phyloP scores from a whole-genome alignment of 352 stramenopile species.

The Phytophthora cactorum region DNA sequence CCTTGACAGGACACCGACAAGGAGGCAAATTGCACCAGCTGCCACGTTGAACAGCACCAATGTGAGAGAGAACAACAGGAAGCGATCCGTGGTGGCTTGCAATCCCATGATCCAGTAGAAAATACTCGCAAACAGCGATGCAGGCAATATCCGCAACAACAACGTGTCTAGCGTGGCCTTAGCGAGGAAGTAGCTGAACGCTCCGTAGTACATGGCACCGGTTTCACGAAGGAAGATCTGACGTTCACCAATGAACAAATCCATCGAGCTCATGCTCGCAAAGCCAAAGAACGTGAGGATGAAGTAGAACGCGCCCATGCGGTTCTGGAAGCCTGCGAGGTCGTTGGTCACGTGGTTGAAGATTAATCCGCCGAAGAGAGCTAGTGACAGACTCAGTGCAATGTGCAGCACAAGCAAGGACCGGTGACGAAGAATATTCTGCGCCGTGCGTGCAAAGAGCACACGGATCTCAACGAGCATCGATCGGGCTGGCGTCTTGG shows the following conservation, averaged over 20 bases:
- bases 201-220: conserved; percentile 79
- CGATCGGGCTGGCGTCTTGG: conserved; percentile 42
- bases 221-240: conserved; percentile 82
- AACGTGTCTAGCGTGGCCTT: conserved; percentile 80
- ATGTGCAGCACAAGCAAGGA: conserved; percentile 76
- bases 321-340: conserved; percentile 86
- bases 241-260: conserved; percentile 79
- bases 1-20: conserved; percentile 70
- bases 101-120: conserved; percentile 91
- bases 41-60: conserved; percentile 86
- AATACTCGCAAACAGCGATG: conserved; percentile 80
- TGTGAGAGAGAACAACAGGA: conserved; percentile 71
- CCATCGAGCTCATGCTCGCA: conserved; percentile 86
- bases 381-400: conserved; percentile 60
- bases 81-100: conserved; percentile 59
- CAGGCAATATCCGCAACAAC: conserved; percentile 74
- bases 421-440: conserved; percentile 78
- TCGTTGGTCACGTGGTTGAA: conserved; percentile 87
- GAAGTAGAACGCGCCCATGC: conserved; percentile 86
- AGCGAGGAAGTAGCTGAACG: conserved; percentile 82
- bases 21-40: conserved; percentile 73
- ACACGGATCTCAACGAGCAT: conserved; percentile 70
- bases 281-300: conserved; percentile 89
- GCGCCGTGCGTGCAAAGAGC: conserved; percentile 67
- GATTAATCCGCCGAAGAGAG: conserved; percentile 71